A percentile compares a stretch with the other conserved stretches of the same genome.
Conservation (phyloP, 768 basidiomycete genomes). For the Guyanaporus albipodus region DNA sequence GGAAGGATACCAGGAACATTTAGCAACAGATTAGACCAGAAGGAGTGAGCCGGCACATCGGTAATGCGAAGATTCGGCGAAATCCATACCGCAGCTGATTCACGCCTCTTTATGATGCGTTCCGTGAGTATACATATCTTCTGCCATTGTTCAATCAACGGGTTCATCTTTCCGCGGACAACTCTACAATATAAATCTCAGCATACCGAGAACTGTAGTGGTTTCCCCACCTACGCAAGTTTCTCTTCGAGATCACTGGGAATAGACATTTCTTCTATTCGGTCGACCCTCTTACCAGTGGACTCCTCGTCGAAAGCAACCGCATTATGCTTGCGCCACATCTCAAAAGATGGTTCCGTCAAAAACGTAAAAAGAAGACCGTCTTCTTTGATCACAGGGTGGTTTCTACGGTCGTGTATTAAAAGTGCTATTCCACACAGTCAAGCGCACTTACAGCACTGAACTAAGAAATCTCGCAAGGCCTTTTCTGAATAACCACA, state of each 20-base stretch:
- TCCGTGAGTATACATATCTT: constrained; percentile 84
- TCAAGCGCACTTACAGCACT: constrained; percentile 52
- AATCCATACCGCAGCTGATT: constrained; percentile 86
- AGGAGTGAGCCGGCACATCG: constrained; percentile 69
- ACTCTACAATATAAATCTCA: constrained; percentile 41
- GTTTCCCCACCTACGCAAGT: constrained; percentile 52
- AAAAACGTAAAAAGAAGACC: constrained; percentile 79
- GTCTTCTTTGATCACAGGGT: constrained; percentile 88
- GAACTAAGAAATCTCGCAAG: constrained; percentile 77
- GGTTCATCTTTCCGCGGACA: constrained; percentile 69
- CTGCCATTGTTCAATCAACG: constrained; percentile 89
- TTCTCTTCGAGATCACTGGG: constrained; percentile 92
- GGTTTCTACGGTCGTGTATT: constrained; percentile 56
- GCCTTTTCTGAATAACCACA: constrained; percentile 55
- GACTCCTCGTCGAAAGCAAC: constrained; percentile 89
- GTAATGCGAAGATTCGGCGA: constrained; percentile 56
- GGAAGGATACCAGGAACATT: constrained; percentile 32
- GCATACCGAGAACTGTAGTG: background rate
- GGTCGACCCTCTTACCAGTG: constrained; percentile 69
- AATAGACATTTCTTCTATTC: constrained; percentile 86
- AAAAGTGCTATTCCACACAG: background rate
- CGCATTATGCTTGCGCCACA: constrained; percentile 76
- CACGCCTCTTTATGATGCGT: constrained; percentile 83
- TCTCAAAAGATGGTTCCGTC: constrained; percentile 77
- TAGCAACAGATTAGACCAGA: constrained; percentile 36